These are phyloP conservation scores for Backusella sp. DNA, from an alignment of 192 early-diverging fungal genomes.

Conservation along the genomic window DNA sequence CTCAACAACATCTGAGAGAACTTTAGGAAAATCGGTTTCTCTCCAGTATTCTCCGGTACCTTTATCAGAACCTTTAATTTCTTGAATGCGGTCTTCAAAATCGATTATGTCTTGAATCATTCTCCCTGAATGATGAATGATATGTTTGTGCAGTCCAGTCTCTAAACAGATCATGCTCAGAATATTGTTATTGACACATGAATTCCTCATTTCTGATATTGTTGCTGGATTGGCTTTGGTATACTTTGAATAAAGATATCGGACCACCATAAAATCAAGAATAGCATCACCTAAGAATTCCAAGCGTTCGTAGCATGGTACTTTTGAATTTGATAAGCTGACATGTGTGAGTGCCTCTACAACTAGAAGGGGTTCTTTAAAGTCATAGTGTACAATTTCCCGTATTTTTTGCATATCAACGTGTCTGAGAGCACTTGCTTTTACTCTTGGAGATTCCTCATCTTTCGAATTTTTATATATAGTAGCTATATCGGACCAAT, in stretches of 20 bases:
- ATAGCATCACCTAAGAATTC: conserved; percentile 87
- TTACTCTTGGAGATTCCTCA: conserved; percentile 15
- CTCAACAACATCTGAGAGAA: conserved; percentile 83
- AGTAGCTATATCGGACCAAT: conserved; percentile 45
- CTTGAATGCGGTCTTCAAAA: conserved; percentile 51
- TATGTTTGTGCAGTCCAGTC: conserved; percentile 61
- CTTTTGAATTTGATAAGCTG: conserved; percentile 49
- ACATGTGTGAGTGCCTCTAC: conserved; percentile 87
- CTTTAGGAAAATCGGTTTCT: conserved; percentile 79
- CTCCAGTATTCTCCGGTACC: conserved; percentile 71
- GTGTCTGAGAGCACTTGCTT: neutral
- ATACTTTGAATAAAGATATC: conserved; percentile 69
- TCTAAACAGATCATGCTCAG: conserved; percentile 67
- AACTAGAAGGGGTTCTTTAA: conserved; percentile 65
- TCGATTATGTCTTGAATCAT: conserved; percentile 56
- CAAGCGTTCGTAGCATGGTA: conserved; percentile 83
- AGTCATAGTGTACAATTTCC: conserved; percentile 61
- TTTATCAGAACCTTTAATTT: conserved; percentile 28
- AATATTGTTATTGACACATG: conserved; percentile 84
- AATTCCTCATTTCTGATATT: conserved; percentile 79
- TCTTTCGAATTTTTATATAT: conserved; percentile 14
- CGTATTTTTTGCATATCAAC: conserved; percentile 33
- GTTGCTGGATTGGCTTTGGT: conserved; percentile 64
- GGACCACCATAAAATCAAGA: conserved; percentile 75
- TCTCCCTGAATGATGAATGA: conserved; percentile 60